These are phyloP conservation scores for Trichoderma reesei DNA, from an alignment of 495 filamentous ascomycete genomes.

Conservation along the genomic window DNA sequence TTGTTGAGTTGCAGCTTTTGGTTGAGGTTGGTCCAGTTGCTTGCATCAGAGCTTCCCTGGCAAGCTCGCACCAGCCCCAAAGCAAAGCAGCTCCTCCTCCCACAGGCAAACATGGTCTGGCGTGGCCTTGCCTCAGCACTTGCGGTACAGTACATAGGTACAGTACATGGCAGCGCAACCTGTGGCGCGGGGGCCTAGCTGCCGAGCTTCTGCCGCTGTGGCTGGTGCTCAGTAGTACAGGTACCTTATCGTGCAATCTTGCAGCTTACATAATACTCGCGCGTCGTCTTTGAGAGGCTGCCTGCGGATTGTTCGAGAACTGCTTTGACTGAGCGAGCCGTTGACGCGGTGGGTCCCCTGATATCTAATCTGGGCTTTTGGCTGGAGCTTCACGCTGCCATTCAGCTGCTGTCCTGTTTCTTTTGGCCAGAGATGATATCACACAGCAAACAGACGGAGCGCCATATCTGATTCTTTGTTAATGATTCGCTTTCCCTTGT, in stretches of 20 bases:
- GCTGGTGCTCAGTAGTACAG: conserved; percentile 8
- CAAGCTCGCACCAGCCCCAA: neutral
- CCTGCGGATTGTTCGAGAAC: conserved; percentile 11
- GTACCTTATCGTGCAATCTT: too few relatives aligned
- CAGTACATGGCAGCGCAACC: too few relatives aligned
- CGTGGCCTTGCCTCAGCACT: conserved; percentile 19
- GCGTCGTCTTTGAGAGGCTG: neutral
- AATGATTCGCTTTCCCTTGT: too few relatives aligned
- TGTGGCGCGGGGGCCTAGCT: neutral
- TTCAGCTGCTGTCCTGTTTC: neutral
- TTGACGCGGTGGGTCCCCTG: neutral
- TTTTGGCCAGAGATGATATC: too few relatives aligned
- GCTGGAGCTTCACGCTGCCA: neutral
- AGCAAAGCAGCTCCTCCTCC: conserved; percentile 18
- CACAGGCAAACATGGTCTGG: conserved; percentile 31
- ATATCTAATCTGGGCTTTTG: neutral
- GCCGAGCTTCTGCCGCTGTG: conserved; percentile 5
- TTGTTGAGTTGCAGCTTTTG: too few relatives aligned
- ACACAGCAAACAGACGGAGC: too few relatives aligned
- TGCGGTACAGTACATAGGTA: too few relatives aligned
- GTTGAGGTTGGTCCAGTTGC: too few relatives aligned
- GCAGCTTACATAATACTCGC: neutral
- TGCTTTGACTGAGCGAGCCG: too few relatives aligned
- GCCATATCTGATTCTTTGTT: too few relatives aligned
- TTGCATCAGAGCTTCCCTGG: neutral